Conservation (phyloP, 2,329 filamentous ascomycete species). For the Fusarium sp. region DNA sequence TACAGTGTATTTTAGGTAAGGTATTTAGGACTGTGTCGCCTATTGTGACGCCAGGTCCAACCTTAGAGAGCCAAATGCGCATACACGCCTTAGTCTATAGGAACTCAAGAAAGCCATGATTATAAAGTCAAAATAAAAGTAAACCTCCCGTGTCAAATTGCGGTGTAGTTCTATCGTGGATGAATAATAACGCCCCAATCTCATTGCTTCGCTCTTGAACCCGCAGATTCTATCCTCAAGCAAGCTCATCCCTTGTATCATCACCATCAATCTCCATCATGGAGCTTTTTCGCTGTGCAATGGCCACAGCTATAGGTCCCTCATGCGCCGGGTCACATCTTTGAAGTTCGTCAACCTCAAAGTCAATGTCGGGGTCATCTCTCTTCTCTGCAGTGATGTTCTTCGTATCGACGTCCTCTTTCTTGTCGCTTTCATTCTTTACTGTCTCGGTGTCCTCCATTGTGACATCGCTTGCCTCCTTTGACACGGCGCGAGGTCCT, state of each 20-base stretch:
- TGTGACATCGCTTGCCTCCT: constrained; percentile 10
- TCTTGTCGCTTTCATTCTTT: not conserved
- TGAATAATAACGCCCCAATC: not conserved
- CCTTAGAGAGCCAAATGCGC: not conserved
- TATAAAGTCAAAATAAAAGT: not conserved
- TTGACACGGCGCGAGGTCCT: not conserved
- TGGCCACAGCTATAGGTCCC: not conserved
- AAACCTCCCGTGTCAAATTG: not conserved
- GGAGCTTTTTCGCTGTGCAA: not conserved
- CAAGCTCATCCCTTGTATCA: constrained; percentile 7
- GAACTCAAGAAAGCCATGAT: not conserved
- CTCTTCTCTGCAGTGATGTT: not conserved
- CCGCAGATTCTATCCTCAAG: not conserved
- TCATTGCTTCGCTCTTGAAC: not conserved
- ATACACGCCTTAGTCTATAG: not conserved
- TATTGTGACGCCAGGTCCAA: not conserved
- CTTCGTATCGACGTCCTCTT: not conserved
- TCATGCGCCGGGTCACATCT: not conserved
- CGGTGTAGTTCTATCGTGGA: not conserved
- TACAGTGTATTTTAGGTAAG: not conserved
- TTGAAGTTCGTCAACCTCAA: not conserved
- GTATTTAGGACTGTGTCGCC: not conserved
- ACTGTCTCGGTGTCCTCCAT: constrained; percentile 19
- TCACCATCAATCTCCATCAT: constrained; percentile 25
- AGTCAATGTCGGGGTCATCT: not conserved